These are phyloP conservation scores for Datura wrightii DNA, from an alignment of 257 asterid genomes.

Conservation along the genomic window DNA sequence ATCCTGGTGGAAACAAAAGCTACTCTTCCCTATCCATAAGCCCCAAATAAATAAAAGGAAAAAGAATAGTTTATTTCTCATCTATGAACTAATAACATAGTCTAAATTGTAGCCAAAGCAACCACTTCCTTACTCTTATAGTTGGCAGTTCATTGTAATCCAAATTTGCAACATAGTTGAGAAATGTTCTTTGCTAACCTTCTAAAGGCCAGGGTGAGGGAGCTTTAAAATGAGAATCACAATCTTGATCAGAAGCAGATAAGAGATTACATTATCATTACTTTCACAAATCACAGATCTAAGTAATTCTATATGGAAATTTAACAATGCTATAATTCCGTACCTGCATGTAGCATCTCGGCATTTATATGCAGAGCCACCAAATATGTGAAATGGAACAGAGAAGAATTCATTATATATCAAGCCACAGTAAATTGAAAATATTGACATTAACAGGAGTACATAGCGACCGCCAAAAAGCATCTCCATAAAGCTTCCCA, in stretches of 20 bases:
- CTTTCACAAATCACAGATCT: not conserved
- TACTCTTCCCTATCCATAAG: not conserved
- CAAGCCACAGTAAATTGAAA: conserved; percentile 96
- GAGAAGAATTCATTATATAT: conserved; percentile 98
- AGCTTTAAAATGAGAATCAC: conserved; percentile 20
- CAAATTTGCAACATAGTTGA: not conserved
- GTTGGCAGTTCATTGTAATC: not conserved
- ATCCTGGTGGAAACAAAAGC: not conserved
- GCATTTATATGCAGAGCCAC: conserved; percentile 89
- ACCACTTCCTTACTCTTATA: not conserved
- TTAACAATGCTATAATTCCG: conserved; percentile 3
- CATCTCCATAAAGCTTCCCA: conserved; percentile 99
- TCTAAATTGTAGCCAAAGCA: not conserved
- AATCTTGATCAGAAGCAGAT: not conserved
- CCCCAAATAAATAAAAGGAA: not conserved
- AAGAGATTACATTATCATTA: not conserved
- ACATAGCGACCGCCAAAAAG: conserved; percentile 95
- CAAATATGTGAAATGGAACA: conserved; percentile 96
- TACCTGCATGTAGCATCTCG: conserved; percentile 97
- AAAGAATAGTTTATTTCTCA: not conserved
- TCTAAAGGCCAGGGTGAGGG: not conserved
- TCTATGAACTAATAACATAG: not conserved
- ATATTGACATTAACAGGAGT: conserved; percentile 90
- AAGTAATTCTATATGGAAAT: conserved; percentile 22
- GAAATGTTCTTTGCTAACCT: not conserved